Evolutionary conservation across 176 grass and related monocot genomes (phyloP), one percentile per base, ranked within the genome.

Genomic region (Tillandsia leiboldiana): DNA sequence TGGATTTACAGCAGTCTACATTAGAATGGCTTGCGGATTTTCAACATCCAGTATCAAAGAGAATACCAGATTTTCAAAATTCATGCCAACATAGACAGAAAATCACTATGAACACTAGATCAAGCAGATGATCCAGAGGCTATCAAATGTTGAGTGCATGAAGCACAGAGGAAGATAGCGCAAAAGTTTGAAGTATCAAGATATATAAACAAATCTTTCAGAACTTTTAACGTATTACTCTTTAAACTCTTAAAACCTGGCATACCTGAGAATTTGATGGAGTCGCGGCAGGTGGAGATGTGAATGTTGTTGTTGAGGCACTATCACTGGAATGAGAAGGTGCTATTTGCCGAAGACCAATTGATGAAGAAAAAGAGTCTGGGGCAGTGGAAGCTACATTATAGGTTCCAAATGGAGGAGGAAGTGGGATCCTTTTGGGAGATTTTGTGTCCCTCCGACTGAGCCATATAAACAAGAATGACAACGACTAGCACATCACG

Each of bases 391-490:
- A 69, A 56, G 64, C 12, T 73, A 20, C 50, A 70, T 22, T 66
- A 52, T 79, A 87, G 70, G 81, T 80, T 73, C 81, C 75, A 65
- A 87, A 67, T 24, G 88, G 84, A 69, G 88, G 92, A 75, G 93
- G 93, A 71, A 92, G 84, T 69, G 89, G 78, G 77, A 84, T 72
- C 54, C 89, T 85, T 64, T 87, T 82, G 42, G 83, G 79, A 1
- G 86, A 89, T 33, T 75, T 87, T 28, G 73, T 71, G 20, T 70
- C 2, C 14, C 72, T 81, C 63, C 79, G 79, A 59, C 93, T 96
- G 70, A 68, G 67, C 48, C 70, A 74, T 63, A 63, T 63, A 59
- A 75, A 75, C 12, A 86, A 70, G 18, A 74, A 78, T 65, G 4
- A 67, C 77, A 62, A n/a, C 58, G 20, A 20, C 20, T 51, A 58